These are phyloP conservation scores for Cercospora sp. DNA, from an alignment of 2,329 filamentous ascomycete genomes.

Conservation along the genomic window DNA sequence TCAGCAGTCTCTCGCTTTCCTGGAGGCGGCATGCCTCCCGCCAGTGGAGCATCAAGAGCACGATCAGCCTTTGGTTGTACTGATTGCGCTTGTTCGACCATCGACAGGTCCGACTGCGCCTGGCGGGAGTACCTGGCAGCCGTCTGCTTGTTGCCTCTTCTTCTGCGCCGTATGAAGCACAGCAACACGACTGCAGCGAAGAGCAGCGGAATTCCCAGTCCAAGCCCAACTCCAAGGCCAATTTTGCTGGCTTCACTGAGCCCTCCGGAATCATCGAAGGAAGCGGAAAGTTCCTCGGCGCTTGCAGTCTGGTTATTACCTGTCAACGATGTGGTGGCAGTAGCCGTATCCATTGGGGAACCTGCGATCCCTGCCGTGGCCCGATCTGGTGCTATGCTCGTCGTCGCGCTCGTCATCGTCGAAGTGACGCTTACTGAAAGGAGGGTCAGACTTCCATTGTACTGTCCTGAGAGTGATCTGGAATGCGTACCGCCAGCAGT, in stretches of 20 bases:
- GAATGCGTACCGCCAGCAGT: neutral
- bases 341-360: neutral
- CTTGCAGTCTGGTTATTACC: neutral
- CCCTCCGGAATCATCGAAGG: conserved; percentile 1
- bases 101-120: conserved; percentile 24
- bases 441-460: neutral
- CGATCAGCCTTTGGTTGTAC: conserved; percentile 3
- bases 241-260: conserved; percentile 20
- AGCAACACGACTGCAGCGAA: conserved; percentile 18
- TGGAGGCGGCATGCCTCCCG: neutral
- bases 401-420: neutral
- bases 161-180: conserved; percentile 18
- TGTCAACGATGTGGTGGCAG: neutral
- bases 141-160: conserved; percentile 2
- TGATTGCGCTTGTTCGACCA: conserved; percentile 22
- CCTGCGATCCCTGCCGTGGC: neutral
- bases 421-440: neutral
- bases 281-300: neutral
- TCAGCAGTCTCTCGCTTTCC: conserved; percentile 1
- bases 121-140: conserved; percentile 18
- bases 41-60: neutral
- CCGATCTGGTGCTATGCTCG: neutral
- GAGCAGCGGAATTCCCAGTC: conserved; percentile 19
- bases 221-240: conserved; percentile 27
- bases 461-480: neutral